Conservation (phyloP, 108 stramenopile species). For the Cyclotella choctawhatcheeana region DNA sequence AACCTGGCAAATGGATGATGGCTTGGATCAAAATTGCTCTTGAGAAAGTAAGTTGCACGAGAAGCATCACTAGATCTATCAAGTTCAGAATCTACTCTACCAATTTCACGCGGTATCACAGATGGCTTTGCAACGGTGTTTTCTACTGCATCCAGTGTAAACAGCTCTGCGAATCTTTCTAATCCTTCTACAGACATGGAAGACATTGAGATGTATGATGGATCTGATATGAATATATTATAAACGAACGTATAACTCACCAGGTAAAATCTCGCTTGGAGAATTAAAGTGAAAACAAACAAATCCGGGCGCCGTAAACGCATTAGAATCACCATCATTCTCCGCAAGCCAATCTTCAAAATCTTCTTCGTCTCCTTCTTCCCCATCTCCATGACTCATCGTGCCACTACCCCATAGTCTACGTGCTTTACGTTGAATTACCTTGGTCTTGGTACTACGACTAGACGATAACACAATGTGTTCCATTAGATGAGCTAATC, state of each 20-base stretch:
- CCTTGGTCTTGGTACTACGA: constrained; percentile 21
- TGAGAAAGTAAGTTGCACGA: constrained; percentile 64
- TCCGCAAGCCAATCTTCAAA: constrained; percentile 77
- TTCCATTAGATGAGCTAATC: constrained; percentile 82
- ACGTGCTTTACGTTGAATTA: constrained; percentile 27
- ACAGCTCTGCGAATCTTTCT: constrained; percentile 64
- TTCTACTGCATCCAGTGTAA: constrained; percentile 47
- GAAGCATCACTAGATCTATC: constrained; percentile 56
- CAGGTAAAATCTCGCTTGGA: constrained; percentile 48
- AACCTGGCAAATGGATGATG: constrained; percentile 79
- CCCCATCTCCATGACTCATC: neutral
- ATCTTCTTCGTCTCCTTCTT: constrained; percentile 33
- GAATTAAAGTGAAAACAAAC: constrained; percentile 81
- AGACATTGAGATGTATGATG: neutral
- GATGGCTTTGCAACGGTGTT: constrained; percentile 43
- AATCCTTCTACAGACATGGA: constrained; percentile 43
- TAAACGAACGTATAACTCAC: neutral
- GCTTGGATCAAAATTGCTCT: constrained; percentile 57
- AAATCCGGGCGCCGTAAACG: constrained; percentile 70
- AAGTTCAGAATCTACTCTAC: constrained; percentile 69
- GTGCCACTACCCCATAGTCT: constrained; percentile 55
- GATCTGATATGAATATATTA: neutral
- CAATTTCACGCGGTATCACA: constrained; percentile 64
- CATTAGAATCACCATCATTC: constrained; percentile 75
- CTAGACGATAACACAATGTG: constrained; percentile 70